These are phyloP conservation scores for Fusarium sambucinum DNA, from an alignment of 2,329 filamentous ascomycete genomes.

Conservation along the genomic window DNA sequence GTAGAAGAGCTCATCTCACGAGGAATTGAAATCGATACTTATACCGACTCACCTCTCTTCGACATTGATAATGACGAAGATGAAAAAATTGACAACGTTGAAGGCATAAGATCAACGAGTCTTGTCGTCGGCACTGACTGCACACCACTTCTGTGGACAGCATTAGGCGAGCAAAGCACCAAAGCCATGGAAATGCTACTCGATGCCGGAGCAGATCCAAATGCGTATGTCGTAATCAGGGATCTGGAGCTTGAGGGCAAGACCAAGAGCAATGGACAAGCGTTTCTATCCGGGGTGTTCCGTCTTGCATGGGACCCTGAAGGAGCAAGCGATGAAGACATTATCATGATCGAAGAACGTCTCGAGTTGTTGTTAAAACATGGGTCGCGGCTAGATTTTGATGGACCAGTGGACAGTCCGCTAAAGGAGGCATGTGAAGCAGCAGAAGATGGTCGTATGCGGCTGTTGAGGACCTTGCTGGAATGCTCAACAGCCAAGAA, in stretches of 20 bases:
- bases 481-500: conserved; percentile 6
- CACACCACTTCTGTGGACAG: conserved; percentile 19
- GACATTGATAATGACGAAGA: background rate
- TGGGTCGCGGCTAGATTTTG: conserved; percentile 6
- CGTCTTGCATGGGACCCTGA: background rate
- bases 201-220: conserved; percentile 9
- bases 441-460: background rate
- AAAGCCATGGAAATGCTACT: conserved; percentile 9
- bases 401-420: background rate
- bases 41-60: conserved; percentile 3
- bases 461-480: conserved; percentile 14
- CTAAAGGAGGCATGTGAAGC: conserved; percentile 15
- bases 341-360: background rate
- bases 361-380: conserved; percentile 15
- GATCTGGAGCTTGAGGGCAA: background rate
- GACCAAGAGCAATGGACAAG: background rate
- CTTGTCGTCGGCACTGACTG: conserved; percentile 8
- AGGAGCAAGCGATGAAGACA: background rate
- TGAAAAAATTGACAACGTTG: background rate
- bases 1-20: conserved; percentile 2
- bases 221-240: background rate
- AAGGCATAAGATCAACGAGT: background rate
- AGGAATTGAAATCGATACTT: conserved; percentile 9
- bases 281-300: conserved; percentile 22
- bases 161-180: background rate